Evolutionary conservation across 345 rosid species (phyloP).

Genomic region (Euphorbia peplus): DNA sequence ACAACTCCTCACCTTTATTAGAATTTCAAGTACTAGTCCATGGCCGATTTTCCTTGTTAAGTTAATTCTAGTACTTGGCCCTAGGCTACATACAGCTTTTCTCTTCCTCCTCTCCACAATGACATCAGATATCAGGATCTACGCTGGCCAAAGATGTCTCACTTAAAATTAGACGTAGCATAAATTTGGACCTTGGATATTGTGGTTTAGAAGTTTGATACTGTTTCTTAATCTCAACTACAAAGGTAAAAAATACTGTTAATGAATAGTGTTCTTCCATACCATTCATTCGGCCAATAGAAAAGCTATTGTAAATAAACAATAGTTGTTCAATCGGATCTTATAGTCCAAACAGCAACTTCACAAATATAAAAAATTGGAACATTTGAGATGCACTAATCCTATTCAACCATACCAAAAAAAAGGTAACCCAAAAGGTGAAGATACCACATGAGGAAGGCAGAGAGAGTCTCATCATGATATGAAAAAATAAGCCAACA

Average conservation of each 20-base stretch:
- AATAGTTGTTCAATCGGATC: too few relatives aligned
- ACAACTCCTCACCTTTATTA: neutral
- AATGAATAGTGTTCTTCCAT: neutral
- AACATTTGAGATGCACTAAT: neutral
- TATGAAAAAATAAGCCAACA: neutral
- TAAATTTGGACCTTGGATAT: too few relatives aligned
- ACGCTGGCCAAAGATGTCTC: too few relatives aligned
- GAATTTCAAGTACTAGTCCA: neutral
- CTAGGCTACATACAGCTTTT: neutral
- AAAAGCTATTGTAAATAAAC: too few relatives aligned
- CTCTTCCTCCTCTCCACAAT: neutral
- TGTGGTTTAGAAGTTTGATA: neutral
- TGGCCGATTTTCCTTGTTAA: neutral
- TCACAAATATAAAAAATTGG: too few relatives aligned
- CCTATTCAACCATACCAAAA: neutral
- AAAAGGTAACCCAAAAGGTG: neutral
- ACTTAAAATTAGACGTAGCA: too few relatives aligned
- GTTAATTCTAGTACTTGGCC: neutral
- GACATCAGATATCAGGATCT: neutral
- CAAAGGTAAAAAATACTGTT: neutral
- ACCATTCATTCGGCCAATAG: too few relatives aligned
- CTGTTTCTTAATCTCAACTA: neutral
- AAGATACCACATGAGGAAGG: neutral
- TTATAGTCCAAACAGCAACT: too few relatives aligned
- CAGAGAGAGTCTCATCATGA: constrained; percentile 6